Base-by-base conservation (phyloP, 208 protist genomes). In the Crithidia bombi region DNA sequence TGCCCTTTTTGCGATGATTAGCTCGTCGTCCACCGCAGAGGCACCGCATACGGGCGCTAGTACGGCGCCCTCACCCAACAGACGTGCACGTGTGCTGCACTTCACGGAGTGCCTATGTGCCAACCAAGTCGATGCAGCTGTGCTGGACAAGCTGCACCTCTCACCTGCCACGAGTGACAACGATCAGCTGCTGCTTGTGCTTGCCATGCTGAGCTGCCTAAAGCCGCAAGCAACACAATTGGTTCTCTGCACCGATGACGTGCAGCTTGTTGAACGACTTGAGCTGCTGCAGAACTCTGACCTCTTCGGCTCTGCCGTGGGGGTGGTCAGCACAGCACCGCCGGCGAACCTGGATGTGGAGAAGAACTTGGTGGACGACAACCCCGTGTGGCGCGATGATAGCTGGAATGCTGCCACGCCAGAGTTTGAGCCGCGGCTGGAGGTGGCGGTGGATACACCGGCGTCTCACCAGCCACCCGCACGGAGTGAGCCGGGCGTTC, bases 91-190 rank as follows among this genome's bases (percentile, higher is more conserved):
- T n/a, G 65, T 91, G 21, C 61, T 96, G 39, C 86, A 96, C 78
- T 96, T 92, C 51, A 86, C 79, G 19, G 90, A 96, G 74, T 93
- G 81, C 59, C 66, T 94, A 9, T 79, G 89, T 21, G 77, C 91
- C 0, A 81, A 90, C 43, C 52, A 65, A 50, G 59, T 75, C 17
- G 58, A 65, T 3, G 32, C 54, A 17, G 23, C 17, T 15, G 38
- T 59, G 28, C 70, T 70, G 19, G 30, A 69, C 46, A 12, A 25
- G 0, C 52, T 76, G 9, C 44, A 50, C 26, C 51, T 91, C n/a
- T 23, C 71, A 26, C 79, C 86, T 7, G 65, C 69, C 17, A 49
- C 54, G 0, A 76, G 30, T 28, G 85, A 92, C 71, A 90, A 96
- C 65, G 81, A 91, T 59, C 88, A 90, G 58, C 64, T 96, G 52